Percentiles rank a stretch among this genome's conserved stretches.
Evolutionary conservation across 257 asterid species (phyloP).

Genomic region (Linaria vulgaris): DNA sequence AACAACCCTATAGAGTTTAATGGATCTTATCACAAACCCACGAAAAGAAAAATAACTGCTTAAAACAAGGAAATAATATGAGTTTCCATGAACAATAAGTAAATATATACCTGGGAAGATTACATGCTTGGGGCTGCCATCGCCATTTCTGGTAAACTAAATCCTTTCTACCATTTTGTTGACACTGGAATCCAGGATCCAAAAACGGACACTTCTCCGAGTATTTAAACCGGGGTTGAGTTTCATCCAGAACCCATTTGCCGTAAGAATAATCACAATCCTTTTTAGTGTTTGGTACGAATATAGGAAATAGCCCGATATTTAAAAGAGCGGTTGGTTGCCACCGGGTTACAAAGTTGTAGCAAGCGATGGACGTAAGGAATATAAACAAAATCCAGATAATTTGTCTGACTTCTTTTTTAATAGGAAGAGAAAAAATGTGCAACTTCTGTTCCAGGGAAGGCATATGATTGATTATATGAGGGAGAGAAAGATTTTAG

Average conservation of each 20-base stretch:
- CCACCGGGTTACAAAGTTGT: conserved; percentile 27
- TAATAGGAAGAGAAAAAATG: conserved; percentile 35
- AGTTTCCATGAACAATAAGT: not conserved
- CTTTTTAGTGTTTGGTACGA: no score
- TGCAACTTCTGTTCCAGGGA: conserved; percentile 44
- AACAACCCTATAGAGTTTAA: no score
- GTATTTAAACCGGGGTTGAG: conserved; percentile 41
- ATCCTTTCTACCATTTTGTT: conserved; percentile 54
- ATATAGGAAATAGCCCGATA: no score
- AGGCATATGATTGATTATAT: conserved; percentile 31
- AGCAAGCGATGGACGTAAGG: conserved; percentile 34
- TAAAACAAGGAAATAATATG: no score
- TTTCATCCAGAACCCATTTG: conserved; percentile 69
- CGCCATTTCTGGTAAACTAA: conserved; percentile 71
- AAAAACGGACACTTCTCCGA: conserved; percentile 74
- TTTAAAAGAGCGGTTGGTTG: conserved; percentile 37
- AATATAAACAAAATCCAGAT: conserved; percentile 34
- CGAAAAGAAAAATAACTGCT: no score
- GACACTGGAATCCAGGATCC: conserved; percentile 91
- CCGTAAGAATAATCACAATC: conserved; percentile 71
- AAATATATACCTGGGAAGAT: conserved; percentile 66
- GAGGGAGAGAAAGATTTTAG: no score
- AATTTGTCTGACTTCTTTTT: conserved; percentile 34
- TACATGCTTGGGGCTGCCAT: conserved; percentile 72
- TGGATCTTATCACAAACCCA: no score